Base-by-base conservation (phyloP, 495 filamentous ascomycete species). In the Penicillium turbatum region DNA sequence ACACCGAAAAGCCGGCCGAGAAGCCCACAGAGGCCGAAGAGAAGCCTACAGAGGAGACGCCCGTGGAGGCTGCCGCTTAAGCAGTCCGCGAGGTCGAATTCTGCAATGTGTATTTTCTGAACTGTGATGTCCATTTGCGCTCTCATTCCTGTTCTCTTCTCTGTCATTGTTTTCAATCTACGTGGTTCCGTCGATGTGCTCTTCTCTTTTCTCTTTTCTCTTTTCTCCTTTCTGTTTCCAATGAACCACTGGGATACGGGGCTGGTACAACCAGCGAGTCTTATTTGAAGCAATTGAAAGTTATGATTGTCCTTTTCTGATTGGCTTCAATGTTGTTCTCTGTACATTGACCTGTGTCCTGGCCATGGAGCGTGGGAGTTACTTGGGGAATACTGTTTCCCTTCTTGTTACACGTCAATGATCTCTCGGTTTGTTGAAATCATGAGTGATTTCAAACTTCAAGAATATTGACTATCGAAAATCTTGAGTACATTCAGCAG, bases 11-110 rank as follows among this genome's bases (percentile, higher is more conserved):
- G 51, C 36, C 15, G 7, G 42, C 32, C 34, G 45, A 52, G 9
- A 27, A 44, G 26, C 35, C 27, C 6, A 6, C 48, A 38, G 51
- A 61, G 34, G 15, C 5, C 12, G 68, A 68, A 48, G 66, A 62
- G 38, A 60, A 67, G 49, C 61, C 62, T 42, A 15, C 44, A 6
- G 44, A 47, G 30, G 51, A 57, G 42, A 55, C 52, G 61, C 13
- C 61, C 15, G 51, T 42, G 26, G 58, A 59, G 45, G 53, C 50
- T 26, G 54, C 56, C n/a, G 60, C 60, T 36, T 63, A 51, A 55
- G 42, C 42, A 19, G 31, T 46, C 34, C 45, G 32, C 45, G 51
- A 39, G 30, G 6, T 15, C 45, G 24, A 27, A 38, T 31, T 47
- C 34, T 43, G 31, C 15, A 29, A 52, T 24, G 32, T 48, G 32